Percentiles rank a stretch among this genome's conserved stretches.
Conservation (phyloP, 2,329 filamentous ascomycete species). For the Aspergillus glaucus region DNA sequence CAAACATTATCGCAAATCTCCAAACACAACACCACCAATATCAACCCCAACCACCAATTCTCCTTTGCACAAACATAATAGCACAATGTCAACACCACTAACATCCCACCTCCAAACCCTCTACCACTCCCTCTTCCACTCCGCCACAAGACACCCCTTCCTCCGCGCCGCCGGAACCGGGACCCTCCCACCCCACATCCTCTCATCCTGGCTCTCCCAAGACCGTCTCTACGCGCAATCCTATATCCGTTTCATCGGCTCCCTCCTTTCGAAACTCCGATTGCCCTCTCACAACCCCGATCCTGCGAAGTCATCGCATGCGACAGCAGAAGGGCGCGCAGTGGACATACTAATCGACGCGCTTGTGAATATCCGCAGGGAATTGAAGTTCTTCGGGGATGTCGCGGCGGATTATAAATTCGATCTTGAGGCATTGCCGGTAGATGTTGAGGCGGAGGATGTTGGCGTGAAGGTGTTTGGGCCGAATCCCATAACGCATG, state of each 20-base stretch:
- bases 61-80: neutral
- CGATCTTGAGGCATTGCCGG: constrained; percentile 39
- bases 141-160: constrained; percentile 61
- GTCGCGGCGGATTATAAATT: constrained; percentile 57
- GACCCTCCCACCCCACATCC: constrained; percentile 48
- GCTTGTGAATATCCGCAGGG: constrained; percentile 59
- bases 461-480: constrained; percentile 7
- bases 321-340: constrained; percentile 47
- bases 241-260: constrained; percentile 62
- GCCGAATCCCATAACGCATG: constrained; percentile 44
- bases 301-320: constrained; percentile 19
- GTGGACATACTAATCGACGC: constrained; percentile 59
- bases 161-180: constrained; percentile 60
- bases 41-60: neutral
- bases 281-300: constrained; percentile 39
- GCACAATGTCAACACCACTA: constrained; percentile 37
- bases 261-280: constrained; percentile 56
- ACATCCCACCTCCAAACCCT: constrained; percentile 53
- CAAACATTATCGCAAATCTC: constrained; percentile 2
- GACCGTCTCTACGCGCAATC: constrained; percentile 66
- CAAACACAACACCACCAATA: constrained; percentile 4
- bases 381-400: constrained; percentile 62
- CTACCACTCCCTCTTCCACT: constrained; percentile 42
- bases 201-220: constrained; percentile 65
- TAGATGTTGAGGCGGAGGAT: constrained; percentile 1